phyloP scores from a whole-genome alignment of 345 rosid species.

The Eucalyptus tenuipes region DNA sequence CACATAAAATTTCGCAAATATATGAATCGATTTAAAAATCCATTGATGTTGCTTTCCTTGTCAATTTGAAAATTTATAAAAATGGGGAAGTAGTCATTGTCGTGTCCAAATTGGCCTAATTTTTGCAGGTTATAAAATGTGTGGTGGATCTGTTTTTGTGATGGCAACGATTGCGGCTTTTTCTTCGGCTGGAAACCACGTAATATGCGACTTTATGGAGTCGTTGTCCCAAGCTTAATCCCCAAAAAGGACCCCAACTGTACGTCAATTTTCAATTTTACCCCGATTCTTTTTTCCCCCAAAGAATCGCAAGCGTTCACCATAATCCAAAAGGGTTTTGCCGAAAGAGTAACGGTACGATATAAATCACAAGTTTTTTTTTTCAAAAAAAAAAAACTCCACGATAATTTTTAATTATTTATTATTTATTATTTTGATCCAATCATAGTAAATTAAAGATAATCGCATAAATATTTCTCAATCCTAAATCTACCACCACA shows the following conservation, averaged over 20 bases:
- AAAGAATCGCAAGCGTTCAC: neutral
- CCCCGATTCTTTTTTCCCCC: accelerated
- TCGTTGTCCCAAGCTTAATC: neutral
- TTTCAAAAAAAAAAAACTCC: no score
- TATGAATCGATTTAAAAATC: neutral
- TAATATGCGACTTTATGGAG: neutral
- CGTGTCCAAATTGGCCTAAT: neutral
- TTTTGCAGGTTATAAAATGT: neutral
- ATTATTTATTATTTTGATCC: no score
- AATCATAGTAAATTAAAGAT: no score
- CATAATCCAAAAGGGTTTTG: neutral
- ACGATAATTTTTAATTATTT: no score
- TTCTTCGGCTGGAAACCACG: neutral
- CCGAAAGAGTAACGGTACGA: no score
- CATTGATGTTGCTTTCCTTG: neutral
- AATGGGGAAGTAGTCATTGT: neutral
- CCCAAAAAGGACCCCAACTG: neutral
- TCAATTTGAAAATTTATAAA: neutral
- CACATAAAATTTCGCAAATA: neutral
- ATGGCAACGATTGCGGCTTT: neutral
- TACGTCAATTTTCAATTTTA: neutral
- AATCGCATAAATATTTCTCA: neutral
- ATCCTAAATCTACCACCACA: neutral
- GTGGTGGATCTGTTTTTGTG: neutral
- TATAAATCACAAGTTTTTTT: no score